phyloP scores from a whole-genome alignment of 179 eudicot genomes.

The Beta lomatogona region DNA sequence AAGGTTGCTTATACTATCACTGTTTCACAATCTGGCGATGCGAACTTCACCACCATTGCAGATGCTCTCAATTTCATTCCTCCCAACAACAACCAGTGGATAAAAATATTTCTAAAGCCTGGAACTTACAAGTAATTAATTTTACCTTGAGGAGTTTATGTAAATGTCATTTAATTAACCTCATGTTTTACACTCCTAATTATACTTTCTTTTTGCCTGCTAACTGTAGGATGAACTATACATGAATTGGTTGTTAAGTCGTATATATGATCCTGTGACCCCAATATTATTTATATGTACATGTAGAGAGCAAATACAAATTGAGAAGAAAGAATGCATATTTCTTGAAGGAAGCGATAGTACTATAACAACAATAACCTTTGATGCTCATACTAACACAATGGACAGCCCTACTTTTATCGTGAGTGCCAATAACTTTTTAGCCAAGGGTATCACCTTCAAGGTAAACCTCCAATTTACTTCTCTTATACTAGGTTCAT shows the following conservation, averaged over 20 bases:
- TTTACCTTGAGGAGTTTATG: neutral
- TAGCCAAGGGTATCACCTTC: constrained; percentile 24
- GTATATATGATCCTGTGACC: no score
- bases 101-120: constrained; percentile 12
- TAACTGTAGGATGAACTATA: neutral
- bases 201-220: no score
- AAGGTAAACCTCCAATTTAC: constrained; percentile 16
- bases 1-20: constrained; percentile 23
- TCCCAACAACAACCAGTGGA: constrained; percentile 24
- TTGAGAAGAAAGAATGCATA: constrained; percentile 19
- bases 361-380: constrained; percentile 14
- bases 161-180: neutral
- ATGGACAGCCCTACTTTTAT: neutral
- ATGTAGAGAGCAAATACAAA: constrained; percentile 22
- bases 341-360: constrained; percentile 22
- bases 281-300: neutral
- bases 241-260: neutral
- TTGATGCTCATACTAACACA: constrained; percentile 10
- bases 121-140: constrained; percentile 34
- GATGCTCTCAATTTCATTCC: constrained; percentile 36
- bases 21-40: constrained; percentile 16
- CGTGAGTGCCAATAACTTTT: constrained; percentile 6
- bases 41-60: constrained; percentile 22
- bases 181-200: neutral
- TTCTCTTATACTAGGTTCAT: no score